Evolutionary conservation across 176 grass and related monocot species (phyloP).

Genomic region (Thinopyrum elongatum): DNA sequence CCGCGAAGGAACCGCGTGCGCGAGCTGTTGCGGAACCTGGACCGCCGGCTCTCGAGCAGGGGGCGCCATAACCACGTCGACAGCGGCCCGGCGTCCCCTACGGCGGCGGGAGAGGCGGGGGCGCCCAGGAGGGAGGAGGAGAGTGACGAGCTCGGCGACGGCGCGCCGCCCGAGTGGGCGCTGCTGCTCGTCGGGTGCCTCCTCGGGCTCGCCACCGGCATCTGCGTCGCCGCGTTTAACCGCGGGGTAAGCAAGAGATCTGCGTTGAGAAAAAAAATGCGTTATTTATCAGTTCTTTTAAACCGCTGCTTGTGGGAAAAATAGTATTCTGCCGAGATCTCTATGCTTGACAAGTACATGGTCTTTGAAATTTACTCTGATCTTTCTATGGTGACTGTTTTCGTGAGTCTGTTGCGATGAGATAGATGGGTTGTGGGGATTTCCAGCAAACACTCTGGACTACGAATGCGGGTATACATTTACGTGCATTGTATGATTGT

Average conservation of each 20-base stretch:
- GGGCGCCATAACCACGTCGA: conserved; percentile 18
- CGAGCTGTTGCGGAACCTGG: conserved; percentile 50
- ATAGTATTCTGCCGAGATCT: conserved; percentile 2
- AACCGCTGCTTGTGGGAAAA: too few species aligned
- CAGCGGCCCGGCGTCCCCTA: not conserved
- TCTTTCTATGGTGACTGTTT: not conserved
- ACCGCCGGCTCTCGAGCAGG: conserved; percentile 49
- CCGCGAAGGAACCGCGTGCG: conserved; percentile 41
- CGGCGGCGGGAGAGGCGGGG: conserved; percentile 4
- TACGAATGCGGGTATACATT: not conserved
- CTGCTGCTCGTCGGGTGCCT: conserved; percentile 92
- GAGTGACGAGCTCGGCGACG: conserved; percentile 69
- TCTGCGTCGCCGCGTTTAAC: conserved; percentile 91
- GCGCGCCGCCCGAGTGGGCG: conserved; percentile 98
- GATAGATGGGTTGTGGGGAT: not conserved
- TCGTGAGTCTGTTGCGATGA: not conserved
- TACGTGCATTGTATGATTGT: not conserved
- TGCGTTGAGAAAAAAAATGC: not conserved
- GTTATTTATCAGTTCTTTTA: not conserved
- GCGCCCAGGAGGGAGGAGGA: conserved; percentile 50
- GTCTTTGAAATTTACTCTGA: not conserved
- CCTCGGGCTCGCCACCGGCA: conserved; percentile 84
- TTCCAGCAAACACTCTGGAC: not conserved
- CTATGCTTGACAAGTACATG: not conserved
- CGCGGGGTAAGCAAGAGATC: conserved; percentile 70